phyloP scores from a whole-genome alignment of 2,329 filamentous ascomycete species.

The Xylariaceae sp. region DNA sequence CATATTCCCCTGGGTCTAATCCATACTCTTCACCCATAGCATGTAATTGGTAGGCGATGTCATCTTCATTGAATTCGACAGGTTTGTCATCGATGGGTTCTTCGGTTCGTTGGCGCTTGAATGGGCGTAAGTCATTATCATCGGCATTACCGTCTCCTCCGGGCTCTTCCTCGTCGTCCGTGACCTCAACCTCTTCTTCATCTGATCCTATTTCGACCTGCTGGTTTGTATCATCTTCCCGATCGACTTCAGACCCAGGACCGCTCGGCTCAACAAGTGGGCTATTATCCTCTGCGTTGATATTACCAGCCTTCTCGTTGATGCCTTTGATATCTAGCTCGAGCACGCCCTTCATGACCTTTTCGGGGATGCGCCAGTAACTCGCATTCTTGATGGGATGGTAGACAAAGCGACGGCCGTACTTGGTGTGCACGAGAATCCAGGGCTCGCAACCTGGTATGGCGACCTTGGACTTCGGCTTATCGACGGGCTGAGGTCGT shows the following conservation, averaged over 20 bases:
- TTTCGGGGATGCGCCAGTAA: constrained; percentile 90
- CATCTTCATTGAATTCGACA: constrained; percentile 86
- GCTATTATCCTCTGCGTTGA: not conserved
- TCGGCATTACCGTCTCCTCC: constrained; percentile 38
- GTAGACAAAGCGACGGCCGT: constrained; percentile 84
- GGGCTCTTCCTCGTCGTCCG: constrained; percentile 35
- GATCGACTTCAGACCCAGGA: constrained; percentile 24
- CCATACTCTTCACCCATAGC: constrained; percentile 86
- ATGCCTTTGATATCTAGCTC: constrained; percentile 69
- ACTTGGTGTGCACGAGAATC: constrained; percentile 89
- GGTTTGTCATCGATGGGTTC: constrained; percentile 42
- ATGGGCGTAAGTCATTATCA: constrained; percentile 44
- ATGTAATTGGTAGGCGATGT: constrained; percentile 87
- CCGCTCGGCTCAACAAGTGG: constrained; percentile 7
- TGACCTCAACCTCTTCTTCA: constrained; percentile 73
- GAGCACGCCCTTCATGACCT: constrained; percentile 74
- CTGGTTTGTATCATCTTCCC: constrained; percentile 40
- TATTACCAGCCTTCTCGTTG: constrained; percentile 48
- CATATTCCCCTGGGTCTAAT: constrained; percentile 72
- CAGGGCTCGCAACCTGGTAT: constrained; percentile 84
- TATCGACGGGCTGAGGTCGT: constrained; percentile 67
- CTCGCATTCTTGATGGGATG: constrained; percentile 82
- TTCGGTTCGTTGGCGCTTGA: constrained; percentile 48
- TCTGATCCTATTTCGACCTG: constrained; percentile 60
- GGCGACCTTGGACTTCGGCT: constrained; percentile 70